Evolutionary conservation across 2,329 filamentous ascomycete genomes (phyloP).

Genomic region (Arthrobotrys pseudoclavata): DNA sequence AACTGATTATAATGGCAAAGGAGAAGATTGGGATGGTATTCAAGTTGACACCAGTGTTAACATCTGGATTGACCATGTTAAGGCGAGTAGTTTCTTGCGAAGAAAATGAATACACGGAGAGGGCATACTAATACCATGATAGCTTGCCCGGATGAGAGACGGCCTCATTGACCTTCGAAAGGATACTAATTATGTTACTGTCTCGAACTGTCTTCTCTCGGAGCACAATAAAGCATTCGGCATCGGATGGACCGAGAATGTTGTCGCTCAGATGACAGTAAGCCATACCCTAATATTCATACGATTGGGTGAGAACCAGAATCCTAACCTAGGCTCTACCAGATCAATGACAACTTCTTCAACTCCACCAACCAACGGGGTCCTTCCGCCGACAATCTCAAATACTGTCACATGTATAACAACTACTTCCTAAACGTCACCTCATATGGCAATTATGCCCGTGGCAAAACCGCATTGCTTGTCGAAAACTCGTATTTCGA

Average conservation of each 20-base stretch:
- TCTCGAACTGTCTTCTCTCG: slow-evolving; percentile 61
- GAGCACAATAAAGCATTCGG: slow-evolving; percentile 63
- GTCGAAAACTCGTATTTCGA: slow-evolving; percentile 62
- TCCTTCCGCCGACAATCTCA: slow-evolving; percentile 62
- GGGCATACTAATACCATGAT: slow-evolving; percentile 2
- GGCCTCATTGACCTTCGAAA: slow-evolving; percentile 62
- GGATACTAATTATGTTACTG: slow-evolving; percentile 62
- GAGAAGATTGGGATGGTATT: slow-evolving; percentile 62
- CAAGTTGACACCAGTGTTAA: slow-evolving; percentile 61
- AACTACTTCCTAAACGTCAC: slow-evolving; percentile 62
- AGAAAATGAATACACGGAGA: background rate
- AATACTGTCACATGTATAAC: slow-evolving; percentile 61
- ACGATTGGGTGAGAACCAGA: background rate
- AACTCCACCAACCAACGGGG: slow-evolving; percentile 62
- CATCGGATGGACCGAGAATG: slow-evolving; percentile 62
- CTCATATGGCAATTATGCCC: slow-evolving; percentile 63
- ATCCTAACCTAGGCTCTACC: slow-evolving; percentile 9
- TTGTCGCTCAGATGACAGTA: slow-evolving; percentile 61
- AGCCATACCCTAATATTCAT: background rate
- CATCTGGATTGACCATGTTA: slow-evolving; percentile 62
- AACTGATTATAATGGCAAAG: slow-evolving; percentile 60
- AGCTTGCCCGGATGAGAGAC: slow-evolving; percentile 61
- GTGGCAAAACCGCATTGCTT: slow-evolving; percentile 61
- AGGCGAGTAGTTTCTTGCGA: slow-evolving; percentile 19
- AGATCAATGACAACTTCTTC: slow-evolving; percentile 63